Percentiles rank a stretch among this genome's conserved stretches.
Conservation (phyloP, 1,284 basidiomycete species). For the Binderoboletus segoi region DNA sequence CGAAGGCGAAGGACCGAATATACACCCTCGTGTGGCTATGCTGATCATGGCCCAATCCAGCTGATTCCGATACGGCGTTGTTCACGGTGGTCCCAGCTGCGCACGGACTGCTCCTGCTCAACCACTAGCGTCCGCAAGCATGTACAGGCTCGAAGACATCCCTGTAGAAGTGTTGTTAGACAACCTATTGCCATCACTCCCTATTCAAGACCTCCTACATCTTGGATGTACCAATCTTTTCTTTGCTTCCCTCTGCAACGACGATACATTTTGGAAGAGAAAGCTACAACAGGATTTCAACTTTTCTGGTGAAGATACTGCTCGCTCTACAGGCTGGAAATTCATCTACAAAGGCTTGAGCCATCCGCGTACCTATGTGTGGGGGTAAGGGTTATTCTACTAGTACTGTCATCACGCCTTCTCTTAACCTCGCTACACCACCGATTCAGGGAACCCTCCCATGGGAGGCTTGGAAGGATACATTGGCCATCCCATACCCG, state of each 20-base stretch:
- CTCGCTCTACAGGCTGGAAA: slow-evolving; percentile 75
- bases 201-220: slow-evolving; percentile 58
- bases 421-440: not conserved
- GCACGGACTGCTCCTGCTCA: slow-evolving; percentile 2
- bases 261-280: slow-evolving; percentile 80
- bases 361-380: slow-evolving; percentile 67
- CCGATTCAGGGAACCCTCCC: slow-evolving; percentile 52
- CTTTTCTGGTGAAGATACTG: slow-evolving; percentile 68
- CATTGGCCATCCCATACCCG: slow-evolving; percentile 37
- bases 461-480: slow-evolving; percentile 61
- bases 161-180: slow-evolving; percentile 78
- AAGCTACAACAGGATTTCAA: slow-evolving; percentile 77
- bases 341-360: slow-evolving; percentile 74
- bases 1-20: too few relatives aligned
- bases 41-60: slow-evolving; percentile 16
- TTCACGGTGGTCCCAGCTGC: slow-evolving; percentile 1
- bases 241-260: slow-evolving; percentile 61
- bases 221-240: slow-evolving; percentile 61
- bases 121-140: slow-evolving; percentile 11
- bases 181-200: slow-evolving; percentile 63
- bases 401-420: not conserved
- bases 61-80: slow-evolving; percentile 13
- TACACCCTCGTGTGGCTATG: slow-evolving; percentile 25
- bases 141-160: slow-evolving; percentile 49
- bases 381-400: slow-evolving; percentile 61